These are phyloP conservation scores for Dryadomyces quercus-mongolicae DNA, from an alignment of 2,329 filamentous ascomycete species.

Conservation along the genomic window DNA sequence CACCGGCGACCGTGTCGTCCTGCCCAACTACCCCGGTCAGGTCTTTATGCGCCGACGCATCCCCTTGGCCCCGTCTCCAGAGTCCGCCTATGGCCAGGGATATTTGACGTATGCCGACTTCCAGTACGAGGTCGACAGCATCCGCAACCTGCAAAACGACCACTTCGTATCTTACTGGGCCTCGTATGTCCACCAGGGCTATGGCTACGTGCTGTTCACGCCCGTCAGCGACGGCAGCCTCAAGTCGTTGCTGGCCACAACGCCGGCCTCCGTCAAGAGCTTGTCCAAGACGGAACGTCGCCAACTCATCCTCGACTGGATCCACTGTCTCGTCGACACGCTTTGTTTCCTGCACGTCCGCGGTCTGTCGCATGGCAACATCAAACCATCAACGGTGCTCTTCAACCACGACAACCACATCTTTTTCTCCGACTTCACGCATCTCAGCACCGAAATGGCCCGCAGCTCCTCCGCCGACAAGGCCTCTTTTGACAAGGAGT, in stretches of 20 bases:
- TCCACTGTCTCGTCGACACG: constrained; percentile 60
- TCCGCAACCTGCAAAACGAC: constrained; percentile 48
- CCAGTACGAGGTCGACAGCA: constrained; percentile 44
- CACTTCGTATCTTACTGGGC: constrained; percentile 62
- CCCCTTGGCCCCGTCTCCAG: constrained; percentile 28
- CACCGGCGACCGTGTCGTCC: constrained; percentile 44
- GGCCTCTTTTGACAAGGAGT: constrained; percentile 49
- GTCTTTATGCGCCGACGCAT: constrained; percentile 47
- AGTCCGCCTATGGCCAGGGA: constrained; percentile 20
- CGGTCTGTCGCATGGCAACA: constrained; percentile 52
- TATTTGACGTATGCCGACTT: constrained; percentile 41
- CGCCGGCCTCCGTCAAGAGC: constrained; percentile 49
- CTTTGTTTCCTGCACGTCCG: constrained; percentile 54
- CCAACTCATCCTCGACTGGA: constrained; percentile 56
- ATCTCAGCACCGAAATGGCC: constrained; percentile 30
- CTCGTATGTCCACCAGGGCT: constrained; percentile 54
- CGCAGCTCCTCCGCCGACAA: constrained; percentile 25
- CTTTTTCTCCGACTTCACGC: constrained; percentile 52
- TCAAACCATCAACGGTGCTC: constrained; percentile 59
- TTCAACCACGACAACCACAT: constrained; percentile 54
- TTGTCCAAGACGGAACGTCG: constrained; percentile 48
- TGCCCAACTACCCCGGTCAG: constrained; percentile 48
- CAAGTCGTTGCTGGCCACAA: constrained; percentile 53
- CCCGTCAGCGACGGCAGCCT: constrained; percentile 56
- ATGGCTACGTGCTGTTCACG: constrained; percentile 53